Evolutionary conservation across 495 filamentous ascomycete species (phyloP).

Genomic region (Podospora appendiculata): DNA sequence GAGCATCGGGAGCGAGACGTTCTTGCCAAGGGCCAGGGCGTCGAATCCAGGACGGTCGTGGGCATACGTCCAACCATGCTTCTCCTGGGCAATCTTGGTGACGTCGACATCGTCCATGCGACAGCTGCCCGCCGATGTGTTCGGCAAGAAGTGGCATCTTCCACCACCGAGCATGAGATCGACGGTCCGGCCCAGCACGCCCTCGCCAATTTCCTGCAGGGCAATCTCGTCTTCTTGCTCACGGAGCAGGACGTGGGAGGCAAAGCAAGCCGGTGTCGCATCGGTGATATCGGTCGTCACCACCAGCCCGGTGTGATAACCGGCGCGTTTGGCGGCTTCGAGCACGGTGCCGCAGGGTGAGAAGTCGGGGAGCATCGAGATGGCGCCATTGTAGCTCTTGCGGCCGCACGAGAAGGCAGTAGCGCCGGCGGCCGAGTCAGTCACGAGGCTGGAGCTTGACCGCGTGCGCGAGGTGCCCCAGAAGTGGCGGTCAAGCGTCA

Average conservation of each 20-base stretch:
- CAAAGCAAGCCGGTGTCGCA: constrained; percentile 95
- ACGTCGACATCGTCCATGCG: constrained; percentile 66
- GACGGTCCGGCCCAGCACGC: constrained; percentile 76
- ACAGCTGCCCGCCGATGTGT: constrained; percentile 68
- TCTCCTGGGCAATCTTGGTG: constrained; percentile 56
- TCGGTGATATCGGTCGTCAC: constrained; percentile 95
- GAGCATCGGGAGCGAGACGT: constrained; percentile 71
- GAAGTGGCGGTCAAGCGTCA: constrained; percentile 76
- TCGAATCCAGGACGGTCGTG: constrained; percentile 70
- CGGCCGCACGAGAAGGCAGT: constrained; percentile 88
- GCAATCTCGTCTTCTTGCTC: constrained; percentile 84
- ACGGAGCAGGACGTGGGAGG: constrained; percentile 74
- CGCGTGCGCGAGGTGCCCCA: constrained; percentile 85
- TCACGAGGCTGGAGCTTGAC: constrained; percentile 73
- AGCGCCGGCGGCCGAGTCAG: constrained; percentile 90
- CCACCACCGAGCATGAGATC: constrained; percentile 92
- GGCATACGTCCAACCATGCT: constrained; percentile 73
- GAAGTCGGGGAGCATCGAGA: constrained; percentile 77
- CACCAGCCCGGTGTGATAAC: constrained; percentile 88
- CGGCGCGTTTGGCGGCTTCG: constrained; percentile 85
- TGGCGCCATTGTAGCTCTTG: constrained; percentile 96
- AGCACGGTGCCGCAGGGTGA: constrained; percentile 88
- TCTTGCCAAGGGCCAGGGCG: constrained; percentile 57
- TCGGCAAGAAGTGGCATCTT: constrained; percentile 86
- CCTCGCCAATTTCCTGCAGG: constrained; percentile 74